Conservation (phyloP, 176 grass and related monocot species). For the Neostapfia colusana region DNA sequence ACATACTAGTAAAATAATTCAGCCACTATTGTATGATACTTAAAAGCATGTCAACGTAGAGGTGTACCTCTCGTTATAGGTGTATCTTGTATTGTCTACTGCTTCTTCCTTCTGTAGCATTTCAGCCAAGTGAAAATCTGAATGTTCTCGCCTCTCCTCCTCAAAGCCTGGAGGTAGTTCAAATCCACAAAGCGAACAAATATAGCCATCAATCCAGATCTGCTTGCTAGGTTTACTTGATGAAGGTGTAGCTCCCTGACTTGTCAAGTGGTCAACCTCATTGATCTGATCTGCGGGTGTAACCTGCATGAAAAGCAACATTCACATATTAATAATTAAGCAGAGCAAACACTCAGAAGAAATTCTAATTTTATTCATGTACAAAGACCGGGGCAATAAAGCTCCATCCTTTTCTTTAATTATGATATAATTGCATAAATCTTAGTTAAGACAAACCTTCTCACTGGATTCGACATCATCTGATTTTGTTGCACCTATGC, state of each 20-base stretch:
- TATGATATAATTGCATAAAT: neutral
- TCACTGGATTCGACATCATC: neutral
- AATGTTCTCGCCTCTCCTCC: constrained; percentile 87
- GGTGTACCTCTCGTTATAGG: constrained; percentile 49
- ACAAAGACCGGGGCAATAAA: neutral
- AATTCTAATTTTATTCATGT: neutral
- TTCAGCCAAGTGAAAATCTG: constrained; percentile 80
- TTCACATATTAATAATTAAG: neutral
- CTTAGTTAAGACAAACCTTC: constrained; percentile 35
- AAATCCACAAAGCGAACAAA: constrained; percentile 79
- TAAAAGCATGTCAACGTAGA: neutral
- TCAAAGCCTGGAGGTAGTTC: constrained; percentile 75
- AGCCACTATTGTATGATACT: neutral
- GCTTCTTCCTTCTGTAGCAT: constrained; percentile 72
- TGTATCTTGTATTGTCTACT: constrained; percentile 1
- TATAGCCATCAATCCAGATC: constrained; percentile 72
- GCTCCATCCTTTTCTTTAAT: neutral
- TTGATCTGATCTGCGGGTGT: neutral
- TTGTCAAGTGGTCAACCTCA: constrained; percentile 14
- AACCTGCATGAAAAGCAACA: constrained; percentile 27
- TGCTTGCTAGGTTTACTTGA: constrained; percentile 35
- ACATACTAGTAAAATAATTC: neutral
- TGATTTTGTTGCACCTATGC: constrained; percentile 7
- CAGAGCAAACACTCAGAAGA: neutral
- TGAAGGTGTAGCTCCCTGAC: constrained; percentile 22